Evolutionary conservation across 805 yeast species (phyloP).

Genomic region (Ogataea chonburiensis): DNA sequence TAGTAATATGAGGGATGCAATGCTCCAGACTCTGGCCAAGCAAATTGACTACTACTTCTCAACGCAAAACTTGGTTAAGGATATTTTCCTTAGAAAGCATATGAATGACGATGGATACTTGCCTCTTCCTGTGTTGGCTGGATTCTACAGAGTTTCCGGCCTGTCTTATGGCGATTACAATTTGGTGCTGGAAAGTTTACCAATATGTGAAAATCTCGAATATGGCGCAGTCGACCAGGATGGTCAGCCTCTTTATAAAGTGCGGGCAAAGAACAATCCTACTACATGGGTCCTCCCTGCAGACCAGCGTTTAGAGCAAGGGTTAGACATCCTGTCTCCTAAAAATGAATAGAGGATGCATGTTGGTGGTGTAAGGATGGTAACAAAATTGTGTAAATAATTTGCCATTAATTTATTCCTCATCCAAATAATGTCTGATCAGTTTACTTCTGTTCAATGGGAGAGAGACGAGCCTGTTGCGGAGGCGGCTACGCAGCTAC

Average conservation of each 20-base stretch:
- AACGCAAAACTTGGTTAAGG: constrained; percentile 81
- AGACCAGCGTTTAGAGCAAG: constrained; percentile 46
- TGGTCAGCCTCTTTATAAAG: constrained; percentile 43
- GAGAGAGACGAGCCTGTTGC: constrained; percentile 42
- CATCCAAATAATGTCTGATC: constrained; percentile 36
- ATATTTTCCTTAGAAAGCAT: constrained; percentile 74
- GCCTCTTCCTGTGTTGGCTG: constrained; percentile 57
- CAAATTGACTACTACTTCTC: constrained; percentile 93
- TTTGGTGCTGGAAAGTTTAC: constrained; percentile 54
- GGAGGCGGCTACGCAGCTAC: background rate
- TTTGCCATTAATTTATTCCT: constrained; percentile 15
- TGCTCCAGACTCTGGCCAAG: constrained; percentile 32
- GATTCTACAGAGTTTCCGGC: constrained; percentile 73
- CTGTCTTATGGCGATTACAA: constrained; percentile 55
- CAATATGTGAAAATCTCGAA: constrained; percentile 47
- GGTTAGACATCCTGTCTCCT: constrained; percentile 36
- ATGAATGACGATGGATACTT: constrained; percentile 79
- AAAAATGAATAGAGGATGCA: constrained; percentile 7
- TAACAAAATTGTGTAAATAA: constrained; percentile 8
- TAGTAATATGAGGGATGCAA: constrained; percentile 21
- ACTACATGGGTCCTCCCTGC: constrained; percentile 68
- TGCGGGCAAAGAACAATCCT: constrained; percentile 59
- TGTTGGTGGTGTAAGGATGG: constrained; percentile 12
- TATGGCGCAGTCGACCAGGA: constrained; percentile 37
- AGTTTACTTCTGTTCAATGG: constrained; percentile 58